A percentile compares a stretch with the other conserved stretches of the same genome.
Evolutionary conservation across 2,329 filamentous ascomycete genomes (phyloP).

Genomic region (Aspergillus sergii): DNA sequence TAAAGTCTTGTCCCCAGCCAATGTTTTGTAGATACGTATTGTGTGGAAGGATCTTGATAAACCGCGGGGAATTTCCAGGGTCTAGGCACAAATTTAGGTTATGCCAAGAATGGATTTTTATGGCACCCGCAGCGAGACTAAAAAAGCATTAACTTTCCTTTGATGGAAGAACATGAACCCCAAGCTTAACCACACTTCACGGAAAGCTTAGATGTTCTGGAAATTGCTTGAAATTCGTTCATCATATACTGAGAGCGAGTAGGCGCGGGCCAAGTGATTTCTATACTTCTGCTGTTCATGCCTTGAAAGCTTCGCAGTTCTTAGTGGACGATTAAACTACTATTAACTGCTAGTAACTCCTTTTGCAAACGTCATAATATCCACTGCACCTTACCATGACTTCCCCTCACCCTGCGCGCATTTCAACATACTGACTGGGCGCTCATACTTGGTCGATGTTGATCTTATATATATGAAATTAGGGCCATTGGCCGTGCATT

Average conservation of each 20-base stretch:
- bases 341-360: background rate
- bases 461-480: background rate
- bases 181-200: background rate
- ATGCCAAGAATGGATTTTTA: background rate
- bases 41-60: too few relatives aligned
- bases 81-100: background rate
- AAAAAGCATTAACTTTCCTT: background rate
- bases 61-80: background rate
- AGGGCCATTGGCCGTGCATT: background rate
- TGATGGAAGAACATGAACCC: background rate
- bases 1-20: too few relatives aligned
- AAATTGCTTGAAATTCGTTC: background rate
- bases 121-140: background rate
- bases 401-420: conserved; percentile 1
- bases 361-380: conserved; percentile 4
- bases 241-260: too few relatives aligned
- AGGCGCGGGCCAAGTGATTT: background rate
- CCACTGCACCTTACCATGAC: background rate
- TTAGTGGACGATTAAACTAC: background rate
- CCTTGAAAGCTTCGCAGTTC: background rate
- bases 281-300: background rate
- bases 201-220: background rate
- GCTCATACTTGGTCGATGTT: background rate
- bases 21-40: too few relatives aligned
- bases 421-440: background rate